Percentiles rank a stretch among this genome's conserved stretches.
phyloP scores from a whole-genome alignment of 805 yeast genomes.

The Starmerella roubikii region DNA sequence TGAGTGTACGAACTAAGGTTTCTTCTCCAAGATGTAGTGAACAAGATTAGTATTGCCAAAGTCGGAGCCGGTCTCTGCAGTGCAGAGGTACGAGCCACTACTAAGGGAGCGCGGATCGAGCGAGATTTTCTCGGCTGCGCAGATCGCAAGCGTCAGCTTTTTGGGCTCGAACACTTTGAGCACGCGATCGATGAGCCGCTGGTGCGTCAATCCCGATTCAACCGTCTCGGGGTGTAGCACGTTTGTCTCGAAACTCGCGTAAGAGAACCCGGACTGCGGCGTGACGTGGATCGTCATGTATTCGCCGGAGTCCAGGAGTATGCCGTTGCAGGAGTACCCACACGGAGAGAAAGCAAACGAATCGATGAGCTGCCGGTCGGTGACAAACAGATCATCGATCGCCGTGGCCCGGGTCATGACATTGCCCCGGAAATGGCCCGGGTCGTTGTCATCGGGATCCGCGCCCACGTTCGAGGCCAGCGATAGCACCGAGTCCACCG shows the following conservation, averaged over 20 bases:
- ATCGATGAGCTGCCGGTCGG: constrained; percentile 38
- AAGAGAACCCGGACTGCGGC: constrained; percentile 88
- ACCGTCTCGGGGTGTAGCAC: constrained; percentile 36
- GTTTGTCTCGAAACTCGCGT: constrained; percentile 90
- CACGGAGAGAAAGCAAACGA: constrained; percentile 89
- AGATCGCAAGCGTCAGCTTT: constrained; percentile 46
- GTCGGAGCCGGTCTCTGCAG: constrained; percentile 17
- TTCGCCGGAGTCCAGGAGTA: constrained; percentile 40
- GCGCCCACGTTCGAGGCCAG: constrained; percentile 19
- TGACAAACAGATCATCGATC: constrained; percentile 46
- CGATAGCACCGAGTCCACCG: constrained; percentile 23
- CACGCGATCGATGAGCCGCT: constrained; percentile 46
- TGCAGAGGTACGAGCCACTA: constrained; percentile 11
- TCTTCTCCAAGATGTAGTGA: constrained; percentile 7
- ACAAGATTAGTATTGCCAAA: constrained; percentile 8
- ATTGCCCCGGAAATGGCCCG: constrained; percentile 72
- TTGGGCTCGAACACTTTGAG: constrained; percentile 59
- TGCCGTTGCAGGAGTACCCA: constrained; percentile 83
- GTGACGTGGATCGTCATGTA: constrained; percentile 86
- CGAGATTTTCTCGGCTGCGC: constrained; percentile 10
- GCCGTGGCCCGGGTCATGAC: constrained; percentile 51
- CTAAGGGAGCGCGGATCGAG: constrained; percentile 2
- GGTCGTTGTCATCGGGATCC: constrained; percentile 42
- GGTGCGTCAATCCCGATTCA: constrained; percentile 29
- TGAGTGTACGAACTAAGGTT: no score